Evolutionary conservation across 1,284 basidiomycete genomes (phyloP).

Genomic region (Heterobasidion occidentale): DNA sequence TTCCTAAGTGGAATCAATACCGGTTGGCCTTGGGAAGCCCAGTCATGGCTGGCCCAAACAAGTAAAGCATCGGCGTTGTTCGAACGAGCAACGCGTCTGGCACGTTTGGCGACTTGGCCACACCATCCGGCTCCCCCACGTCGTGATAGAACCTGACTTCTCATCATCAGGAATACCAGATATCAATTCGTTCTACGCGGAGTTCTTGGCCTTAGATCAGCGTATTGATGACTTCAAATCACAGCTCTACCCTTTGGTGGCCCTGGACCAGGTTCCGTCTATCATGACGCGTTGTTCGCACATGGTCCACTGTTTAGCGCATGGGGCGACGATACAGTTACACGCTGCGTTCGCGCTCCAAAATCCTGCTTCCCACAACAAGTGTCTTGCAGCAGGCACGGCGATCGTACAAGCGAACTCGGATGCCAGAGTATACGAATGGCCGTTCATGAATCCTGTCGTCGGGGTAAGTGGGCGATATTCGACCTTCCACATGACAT

Average conservation of each 20-base stretch:
- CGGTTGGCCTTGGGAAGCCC: constrained; percentile 14
- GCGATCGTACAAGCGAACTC: constrained; percentile 11
- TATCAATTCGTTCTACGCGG: constrained; percentile 12
- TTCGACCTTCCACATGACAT: neutral
- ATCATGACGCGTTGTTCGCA: constrained; percentile 14
- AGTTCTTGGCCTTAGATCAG: constrained; percentile 25
- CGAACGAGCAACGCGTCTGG: constrained; percentile 18
- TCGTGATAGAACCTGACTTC: too few relatives aligned
- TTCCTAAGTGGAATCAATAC: constrained; percentile 12
- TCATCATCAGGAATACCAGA: constrained; percentile 13
- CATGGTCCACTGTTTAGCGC: constrained; percentile 23
- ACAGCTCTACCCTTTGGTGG: constrained; percentile 1
- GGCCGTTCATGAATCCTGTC: constrained; percentile 15
- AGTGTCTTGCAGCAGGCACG: constrained; percentile 20
- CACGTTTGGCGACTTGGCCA: constrained; percentile 16
- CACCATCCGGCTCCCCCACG: too few relatives aligned
- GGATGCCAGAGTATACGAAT: constrained; percentile 9
- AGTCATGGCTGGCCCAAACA: constrained; percentile 8
- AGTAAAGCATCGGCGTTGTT: constrained; percentile 11
- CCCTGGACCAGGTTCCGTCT: neutral
- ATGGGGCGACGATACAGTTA: constrained; percentile 26
- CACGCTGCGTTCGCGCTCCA: constrained; percentile 22
- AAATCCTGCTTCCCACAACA: constrained; percentile 17
- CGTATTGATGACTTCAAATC: constrained; percentile 24
- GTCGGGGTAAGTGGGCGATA: constrained; percentile 16